Conservation (phyloP, 352 stramenopile genomes). For the Phytophthora pini region DNA sequence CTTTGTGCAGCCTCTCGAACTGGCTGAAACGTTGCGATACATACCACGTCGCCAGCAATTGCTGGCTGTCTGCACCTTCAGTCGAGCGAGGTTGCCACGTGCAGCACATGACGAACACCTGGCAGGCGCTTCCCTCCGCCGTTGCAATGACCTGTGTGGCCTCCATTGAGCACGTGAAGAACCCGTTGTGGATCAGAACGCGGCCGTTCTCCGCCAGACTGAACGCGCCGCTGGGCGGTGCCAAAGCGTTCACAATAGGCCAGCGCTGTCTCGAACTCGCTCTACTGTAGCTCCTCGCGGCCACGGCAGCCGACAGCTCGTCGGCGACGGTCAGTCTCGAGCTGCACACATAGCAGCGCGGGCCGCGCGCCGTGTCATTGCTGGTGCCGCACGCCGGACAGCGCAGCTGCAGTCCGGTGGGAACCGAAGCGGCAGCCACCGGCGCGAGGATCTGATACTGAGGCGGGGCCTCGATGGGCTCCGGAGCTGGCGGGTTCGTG, state of each 20-base stretch:
- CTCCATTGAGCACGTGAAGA: conserved; percentile 43
- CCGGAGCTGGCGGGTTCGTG: conserved; percentile 11
- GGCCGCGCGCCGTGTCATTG: conserved; percentile 38
- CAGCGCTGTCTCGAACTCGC: conserved; percentile 8
- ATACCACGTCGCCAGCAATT: conserved; percentile 38
- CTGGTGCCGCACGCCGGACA: conserved; percentile 44
- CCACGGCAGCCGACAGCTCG: conserved; percentile 17
- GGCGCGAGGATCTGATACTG: conserved; percentile 30
- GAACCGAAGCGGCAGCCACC: neutral
- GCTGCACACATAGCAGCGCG: conserved; percentile 45
- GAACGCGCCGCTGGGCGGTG: conserved; percentile 24
- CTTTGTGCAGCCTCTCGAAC: conserved; percentile 49
- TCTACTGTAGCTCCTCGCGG: neutral
- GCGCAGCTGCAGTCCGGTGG: conserved; percentile 38
- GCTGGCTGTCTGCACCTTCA: conserved; percentile 2
- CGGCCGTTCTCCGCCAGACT: conserved; percentile 30
- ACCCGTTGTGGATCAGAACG: conserved; percentile 35
- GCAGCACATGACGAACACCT: conserved; percentile 51
- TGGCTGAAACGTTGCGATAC: conserved; percentile 56
- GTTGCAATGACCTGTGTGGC: conserved; percentile 34
- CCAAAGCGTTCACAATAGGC: conserved; percentile 23
- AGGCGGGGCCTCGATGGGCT: conserved; percentile 13
- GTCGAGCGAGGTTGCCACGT: conserved; percentile 30
- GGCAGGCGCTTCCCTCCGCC: conserved; percentile 23
- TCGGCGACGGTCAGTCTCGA: conserved; percentile 28